These are phyloP conservation scores for Zygotorulaspora florentina DNA, from an alignment of 805 yeast genomes.

Conservation along the genomic window DNA sequence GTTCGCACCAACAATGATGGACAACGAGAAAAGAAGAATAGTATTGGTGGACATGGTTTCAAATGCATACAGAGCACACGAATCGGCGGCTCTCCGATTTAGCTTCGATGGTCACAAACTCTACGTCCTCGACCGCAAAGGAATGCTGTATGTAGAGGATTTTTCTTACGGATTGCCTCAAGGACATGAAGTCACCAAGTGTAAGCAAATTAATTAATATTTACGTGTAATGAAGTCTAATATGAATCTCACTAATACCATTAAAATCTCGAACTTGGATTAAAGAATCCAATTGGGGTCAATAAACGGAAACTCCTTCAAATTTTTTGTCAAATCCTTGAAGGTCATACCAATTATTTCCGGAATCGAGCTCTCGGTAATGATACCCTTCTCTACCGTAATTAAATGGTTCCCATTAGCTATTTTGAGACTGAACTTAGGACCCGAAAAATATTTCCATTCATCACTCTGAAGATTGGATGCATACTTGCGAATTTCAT, in stretches of 20 bases:
- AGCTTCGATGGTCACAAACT: slow-evolving; percentile 79
- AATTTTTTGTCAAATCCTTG: slow-evolving; percentile 13
- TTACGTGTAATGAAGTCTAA: background rate
- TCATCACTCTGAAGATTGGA: slow-evolving; percentile 52
- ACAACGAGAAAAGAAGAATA: slow-evolving; percentile 48
- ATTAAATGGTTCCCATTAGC: slow-evolving; percentile 35
- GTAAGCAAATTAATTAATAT: slow-evolving; percentile 48
- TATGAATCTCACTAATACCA: background rate
- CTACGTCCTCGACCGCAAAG: slow-evolving; percentile 75
- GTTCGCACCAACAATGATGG: slow-evolving; percentile 55
- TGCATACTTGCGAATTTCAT: slow-evolving; percentile 41
- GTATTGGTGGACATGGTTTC: slow-evolving; percentile 69
- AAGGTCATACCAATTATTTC: slow-evolving; percentile 18
- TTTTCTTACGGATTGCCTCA: slow-evolving; percentile 83
- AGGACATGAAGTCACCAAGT: slow-evolving; percentile 60
- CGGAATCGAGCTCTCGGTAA: slow-evolving; percentile 15
- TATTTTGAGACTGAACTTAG: slow-evolving; percentile 58
- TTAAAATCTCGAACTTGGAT: background rate
- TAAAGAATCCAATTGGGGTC: slow-evolving; percentile 1
- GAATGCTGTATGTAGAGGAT: slow-evolving; percentile 72
- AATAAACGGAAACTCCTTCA: background rate
- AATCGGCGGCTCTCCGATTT: slow-evolving; percentile 75
- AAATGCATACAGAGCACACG: slow-evolving; percentile 64
- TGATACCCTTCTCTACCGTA: slow-evolving; percentile 49
- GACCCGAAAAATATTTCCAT: slow-evolving; percentile 77